Base-by-base conservation (phyloP, 2,329 filamentous ascomycete species). In the Aspergillus tamarii region DNA sequence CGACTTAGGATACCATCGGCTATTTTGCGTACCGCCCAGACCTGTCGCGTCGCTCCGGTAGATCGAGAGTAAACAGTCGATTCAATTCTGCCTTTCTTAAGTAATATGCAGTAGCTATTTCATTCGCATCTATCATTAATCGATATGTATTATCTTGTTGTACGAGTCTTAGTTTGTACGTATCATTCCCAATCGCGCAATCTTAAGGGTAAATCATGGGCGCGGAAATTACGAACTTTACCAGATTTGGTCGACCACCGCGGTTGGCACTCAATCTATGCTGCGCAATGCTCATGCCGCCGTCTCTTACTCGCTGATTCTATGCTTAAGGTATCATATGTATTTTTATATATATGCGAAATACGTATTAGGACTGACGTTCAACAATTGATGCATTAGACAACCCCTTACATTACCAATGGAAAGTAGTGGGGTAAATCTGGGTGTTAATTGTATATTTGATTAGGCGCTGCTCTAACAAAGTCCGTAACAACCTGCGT, bases 221-320 rank as follows among this genome's bases (percentile, higher is more conserved):
- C 46, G 57, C 61, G 57, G 66, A 61, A 63, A 64, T 48, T 58
- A 53, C 43, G 34, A 57, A 34, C 59, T 67, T 65, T 45, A 52
- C 64, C 59, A 34, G 46, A 65, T 66, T 30, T 60, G 53, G 60
- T 34, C 41, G 56, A 60, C 7, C 5, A 52, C 26, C 45, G 21
- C 45, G 41, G 7, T 19, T n/a, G n/a, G 11, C 32, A 10, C 32
- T 34, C 11, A 8, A n/a, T 10, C 19, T 43, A 7, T 36, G 12
- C 14, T 36, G 5, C 34, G 34, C 34, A 36, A 36, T 8, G 16
- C 36, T 41, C 36, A 8, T 41, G 16, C 39, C 16, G 39, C 19
- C 4, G 16, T 41, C 19, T n/a, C 39, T 41, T n/a, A 41, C 16
- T 41, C 39, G 39, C 16, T n/a, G 39, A 41, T 41, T 9, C 7